Base-by-base conservation (phyloP, 2,329 filamentous ascomycete genomes). In the Sclerotinia sclerotiorum region DNA sequence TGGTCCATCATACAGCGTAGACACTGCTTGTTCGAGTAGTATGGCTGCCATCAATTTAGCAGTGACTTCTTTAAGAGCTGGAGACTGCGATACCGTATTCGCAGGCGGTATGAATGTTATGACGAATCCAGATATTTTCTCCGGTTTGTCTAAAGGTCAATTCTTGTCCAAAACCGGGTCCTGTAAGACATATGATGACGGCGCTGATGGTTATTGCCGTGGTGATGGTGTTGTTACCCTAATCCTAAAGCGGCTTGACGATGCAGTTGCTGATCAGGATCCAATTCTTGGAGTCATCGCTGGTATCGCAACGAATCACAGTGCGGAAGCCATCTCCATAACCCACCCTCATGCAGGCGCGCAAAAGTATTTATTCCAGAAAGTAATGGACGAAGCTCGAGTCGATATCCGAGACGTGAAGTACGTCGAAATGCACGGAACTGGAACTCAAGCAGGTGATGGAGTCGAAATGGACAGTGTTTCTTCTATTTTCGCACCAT, bases 11-110 rank as follows among this genome's bases (percentile, higher is more conserved):
- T 81, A 86, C 76, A 86, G 83, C 0, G 76, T 88, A 19, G 85
- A 88, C 65, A 88, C 86, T 0, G 86, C 84, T 27, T 88, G 86
- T 75, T 87, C 84, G 32, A 82, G 82, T 15, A 84, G 83, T 61
- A 78, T 88, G 27, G 82, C 86, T 5, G 82, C 83, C 0, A 79
- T 88, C 4, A 83, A 88, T 72, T 76, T 84, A 46, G 85, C 84
- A 2, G 82, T 81, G 24, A 82, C 84, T 64, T 83, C 81, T 32
- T 76, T 88, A 0, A 77, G 81, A 10, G 78, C 73, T 29, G 80
- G 81, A 3, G 83, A 86, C 58, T 79, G 80, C 0, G 79, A 79
- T 3, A 73, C 82, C 49, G 83, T 72, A 17, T 52, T 78, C 85
- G 7, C 78, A 80, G 24, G 79, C 71, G 48, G 80, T 79, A 15